Evolutionary conservation across 306 rosid species (phyloP).

Genomic region (Sphenostylis stenocarpa): DNA sequence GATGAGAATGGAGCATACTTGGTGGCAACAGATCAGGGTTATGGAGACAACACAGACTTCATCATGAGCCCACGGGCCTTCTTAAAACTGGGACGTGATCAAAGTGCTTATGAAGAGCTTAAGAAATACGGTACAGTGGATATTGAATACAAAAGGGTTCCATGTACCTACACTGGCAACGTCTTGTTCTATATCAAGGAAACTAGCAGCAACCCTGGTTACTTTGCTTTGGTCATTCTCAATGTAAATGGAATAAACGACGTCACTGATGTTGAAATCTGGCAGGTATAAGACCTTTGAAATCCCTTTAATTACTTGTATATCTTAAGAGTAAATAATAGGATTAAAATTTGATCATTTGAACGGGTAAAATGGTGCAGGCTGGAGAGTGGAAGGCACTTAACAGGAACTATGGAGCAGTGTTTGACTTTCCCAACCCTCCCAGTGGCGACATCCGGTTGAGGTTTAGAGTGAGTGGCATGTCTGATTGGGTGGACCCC

Average conservation of each 20-base stretch:
- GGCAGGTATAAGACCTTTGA: constrained; percentile 34
- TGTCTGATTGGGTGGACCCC: constrained; percentile 38
- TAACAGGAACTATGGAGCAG: constrained; percentile 61
- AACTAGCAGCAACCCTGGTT: constrained; percentile 52
- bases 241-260: constrained; percentile 55
- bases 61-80: constrained; percentile 34
- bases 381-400: constrained; percentile 48
- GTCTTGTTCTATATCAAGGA: constrained; percentile 47
- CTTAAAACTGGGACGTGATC: constrained; percentile 17
- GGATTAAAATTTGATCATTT: not conserved
- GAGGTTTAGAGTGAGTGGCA: constrained; percentile 51
- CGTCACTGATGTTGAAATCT: constrained; percentile 46
- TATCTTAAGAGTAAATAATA: no score
- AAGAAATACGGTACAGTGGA: constrained; percentile 35
- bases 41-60: constrained; percentile 44
- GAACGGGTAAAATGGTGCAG: constrained; percentile 38
- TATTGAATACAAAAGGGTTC: constrained; percentile 27
- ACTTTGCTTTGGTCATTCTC: constrained; percentile 47
- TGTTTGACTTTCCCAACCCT: constrained; percentile 62
- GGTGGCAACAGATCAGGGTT: constrained; percentile 36
- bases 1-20: constrained; percentile 19
- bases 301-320: no score
- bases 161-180: constrained; percentile 49
- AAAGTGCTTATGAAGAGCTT: not conserved
- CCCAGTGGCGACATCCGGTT: constrained; percentile 45